Conservation (phyloP, 257 asterid species). For the Oldenlandia corymbosa region DNA sequence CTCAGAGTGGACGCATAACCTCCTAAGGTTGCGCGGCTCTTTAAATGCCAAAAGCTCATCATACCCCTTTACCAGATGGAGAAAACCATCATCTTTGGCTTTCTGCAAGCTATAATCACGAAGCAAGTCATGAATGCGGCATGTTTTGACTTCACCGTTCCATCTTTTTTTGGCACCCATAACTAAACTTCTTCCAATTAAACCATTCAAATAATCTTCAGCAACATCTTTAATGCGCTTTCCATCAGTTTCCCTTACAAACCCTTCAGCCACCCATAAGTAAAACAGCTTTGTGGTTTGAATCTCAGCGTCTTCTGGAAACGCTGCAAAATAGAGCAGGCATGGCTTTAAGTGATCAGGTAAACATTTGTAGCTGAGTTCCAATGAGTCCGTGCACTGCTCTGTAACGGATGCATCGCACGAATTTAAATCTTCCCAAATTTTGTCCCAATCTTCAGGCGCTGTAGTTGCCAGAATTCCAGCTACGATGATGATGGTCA, state of each 20-base stretch:
- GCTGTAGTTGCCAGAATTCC: constrained; percentile 1
- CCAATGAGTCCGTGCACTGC: constrained; percentile 1
- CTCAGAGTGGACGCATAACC: constrained; percentile 1
- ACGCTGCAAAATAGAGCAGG: constrained; percentile 13
- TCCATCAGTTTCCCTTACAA: not conserved
- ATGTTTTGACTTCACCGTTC: not conserved
- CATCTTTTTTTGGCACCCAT: constrained; percentile 3
- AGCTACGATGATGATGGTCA: not conserved
- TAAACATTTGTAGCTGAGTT: constrained; percentile 12
- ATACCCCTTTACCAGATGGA: not conserved
- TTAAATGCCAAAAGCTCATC: not conserved
- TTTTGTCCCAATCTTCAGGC: not conserved
- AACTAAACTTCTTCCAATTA: constrained; percentile 11
- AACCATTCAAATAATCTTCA: constrained; percentile 10
- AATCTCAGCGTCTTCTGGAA: not conserved
- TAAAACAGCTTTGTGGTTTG: not conserved
- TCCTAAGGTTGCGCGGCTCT: not conserved
- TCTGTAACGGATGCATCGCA: not conserved
- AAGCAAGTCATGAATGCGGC: constrained; percentile 10
- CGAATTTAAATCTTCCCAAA: constrained; percentile 3
- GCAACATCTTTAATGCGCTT: constrained; percentile 8
- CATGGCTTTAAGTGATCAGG: constrained; percentile 8
- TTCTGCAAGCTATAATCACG: constrained; percentile 7
- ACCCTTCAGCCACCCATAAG: constrained; percentile 17
- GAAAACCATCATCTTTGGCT: constrained; percentile 7